These are phyloP conservation scores for Rhizoclosmatium sp. DNA, from an alignment of 192 early-diverging fungal species.

Conservation along the genomic window DNA sequence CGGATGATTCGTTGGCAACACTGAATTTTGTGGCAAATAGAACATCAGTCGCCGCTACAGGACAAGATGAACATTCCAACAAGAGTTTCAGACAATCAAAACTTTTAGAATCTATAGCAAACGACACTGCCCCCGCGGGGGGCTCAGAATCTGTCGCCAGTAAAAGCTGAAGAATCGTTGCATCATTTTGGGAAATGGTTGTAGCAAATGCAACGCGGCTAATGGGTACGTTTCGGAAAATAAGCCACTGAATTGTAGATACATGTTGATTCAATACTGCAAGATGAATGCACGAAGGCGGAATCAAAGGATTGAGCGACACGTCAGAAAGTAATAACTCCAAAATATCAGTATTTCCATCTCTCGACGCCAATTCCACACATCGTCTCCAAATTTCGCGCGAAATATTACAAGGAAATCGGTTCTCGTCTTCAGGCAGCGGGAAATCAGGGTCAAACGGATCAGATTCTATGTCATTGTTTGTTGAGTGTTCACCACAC, in stretches of 20 bases:
- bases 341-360: slow-evolving; percentile 22
- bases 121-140: slow-evolving; percentile 21
- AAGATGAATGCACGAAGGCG: neutral
- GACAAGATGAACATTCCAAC: neutral
- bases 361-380: slow-evolving; percentile 16
- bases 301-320: slow-evolving; percentile 3
- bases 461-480: neutral
- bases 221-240: neutral
- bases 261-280: slow-evolving; percentile 17
- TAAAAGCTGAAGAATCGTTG: neutral
- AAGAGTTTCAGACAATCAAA: slow-evolving; percentile 10
- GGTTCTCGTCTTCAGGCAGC: neutral
- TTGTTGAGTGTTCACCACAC: neutral
- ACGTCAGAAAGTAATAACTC: neutral
- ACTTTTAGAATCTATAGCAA: slow-evolving; percentile 21
- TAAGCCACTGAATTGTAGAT: neutral
- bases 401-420: slow-evolving; percentile 18
- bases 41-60: slow-evolving; percentile 21
- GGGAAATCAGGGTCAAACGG: neutral
- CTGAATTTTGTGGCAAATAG: slow-evolving; percentile 23
- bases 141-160: neutral
- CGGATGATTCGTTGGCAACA: neutral
- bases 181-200: neutral
- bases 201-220: slow-evolving; percentile 30
- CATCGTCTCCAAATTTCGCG: slow-evolving; percentile 18